phyloP scores from a whole-genome alignment of 1,284 basidiomycete species.

The Malassezia psittaci region DNA sequence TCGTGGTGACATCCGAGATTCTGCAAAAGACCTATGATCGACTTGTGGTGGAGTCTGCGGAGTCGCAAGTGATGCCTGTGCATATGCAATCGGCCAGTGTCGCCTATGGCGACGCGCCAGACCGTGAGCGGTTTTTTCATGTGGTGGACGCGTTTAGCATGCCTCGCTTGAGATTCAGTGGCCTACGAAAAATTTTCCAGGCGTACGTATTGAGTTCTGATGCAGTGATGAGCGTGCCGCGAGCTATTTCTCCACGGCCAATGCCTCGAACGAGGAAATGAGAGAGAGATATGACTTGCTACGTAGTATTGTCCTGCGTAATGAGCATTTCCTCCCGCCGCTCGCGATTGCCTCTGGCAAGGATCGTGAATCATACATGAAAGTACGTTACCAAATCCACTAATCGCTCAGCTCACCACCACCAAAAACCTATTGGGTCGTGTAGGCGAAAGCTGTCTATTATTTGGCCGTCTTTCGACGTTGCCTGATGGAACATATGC shows the following conservation, averaged over 20 bases:
- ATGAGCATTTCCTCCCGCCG: constrained; percentile 44
- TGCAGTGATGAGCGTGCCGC: constrained; percentile 10
- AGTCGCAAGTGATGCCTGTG: not conserved
- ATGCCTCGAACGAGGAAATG: constrained; percentile 23
- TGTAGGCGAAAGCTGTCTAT: constrained; percentile 75
- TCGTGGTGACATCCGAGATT: constrained; percentile 33
- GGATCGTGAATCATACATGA: constrained; percentile 30
- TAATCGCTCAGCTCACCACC: constrained; percentile 61
- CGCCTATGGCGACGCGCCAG: constrained; percentile 56
- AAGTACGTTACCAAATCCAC: constrained; percentile 18
- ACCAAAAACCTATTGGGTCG: constrained; percentile 92
- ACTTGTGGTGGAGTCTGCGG: constrained; percentile 34
- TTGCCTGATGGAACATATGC: constrained; percentile 80
- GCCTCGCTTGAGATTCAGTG: constrained; percentile 81
- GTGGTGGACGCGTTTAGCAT: constrained; percentile 86
- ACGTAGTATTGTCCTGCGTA: constrained; percentile 34
- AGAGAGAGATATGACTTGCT: constrained; percentile 35
- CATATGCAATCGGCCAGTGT: constrained; percentile 7
- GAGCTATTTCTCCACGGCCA: constrained; percentile 26
- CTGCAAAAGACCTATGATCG: constrained; percentile 37
- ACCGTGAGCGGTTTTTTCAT: constrained; percentile 72
- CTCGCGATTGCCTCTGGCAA: constrained; percentile 20
- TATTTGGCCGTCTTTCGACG: constrained; percentile 84
- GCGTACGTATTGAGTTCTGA: constrained; percentile 52
- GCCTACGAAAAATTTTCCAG: constrained; percentile 71